Base-by-base conservation (phyloP, 768 basidiomycete genomes). In the Trichaptum fuscoviolaceum region DNA sequence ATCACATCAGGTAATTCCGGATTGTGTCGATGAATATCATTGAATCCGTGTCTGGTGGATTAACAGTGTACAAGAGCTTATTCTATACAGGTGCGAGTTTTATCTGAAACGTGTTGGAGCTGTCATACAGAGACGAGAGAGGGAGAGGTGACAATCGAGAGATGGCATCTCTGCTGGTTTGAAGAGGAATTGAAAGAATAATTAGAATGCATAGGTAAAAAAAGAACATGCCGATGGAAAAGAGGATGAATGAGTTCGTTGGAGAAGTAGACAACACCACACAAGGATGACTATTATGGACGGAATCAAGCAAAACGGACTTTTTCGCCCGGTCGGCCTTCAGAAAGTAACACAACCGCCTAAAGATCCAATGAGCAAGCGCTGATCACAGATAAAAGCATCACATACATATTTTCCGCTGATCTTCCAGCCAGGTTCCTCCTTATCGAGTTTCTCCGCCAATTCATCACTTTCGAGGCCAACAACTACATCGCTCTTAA, bases 401-500 rank as follows among this genome's bases (percentile, higher is more conserved):
- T 58, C 20, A 83, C 92, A 79, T 75, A 95, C 94, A 73, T 95
- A 96, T 93, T 96, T 95, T 61, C 95, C 95, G 63, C 92, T 93
- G 73, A 97, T 96, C 81, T 95, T 96, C 96, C 96, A 98, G 63
- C 96, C 96, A 20, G 91, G 87, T 73, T 97, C 94, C 27, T 84
- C 82, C 71, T 90, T 81, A 75, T 96, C 93, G n/a, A 97, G 81
- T 66, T 81, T 83, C 75, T 93, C 90, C 1, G 92, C 93, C 42
- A 87, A 77, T 59, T 80, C 79, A 69, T 93, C 90, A 2, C 89
- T 88, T 12, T 89, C 77, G 27, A 94, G 79, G 7, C 93, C 93
- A 58, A 96, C 95, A 2, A 98, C 95, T 58, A 97, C 95, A 71
- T 98, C 96, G 69, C 90, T 92, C 80, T 98, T 98, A 81, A 98